Evolutionary conservation across 495 filamentous ascomycete species (phyloP).

Genomic region (Filosporella fistucella): DNA sequence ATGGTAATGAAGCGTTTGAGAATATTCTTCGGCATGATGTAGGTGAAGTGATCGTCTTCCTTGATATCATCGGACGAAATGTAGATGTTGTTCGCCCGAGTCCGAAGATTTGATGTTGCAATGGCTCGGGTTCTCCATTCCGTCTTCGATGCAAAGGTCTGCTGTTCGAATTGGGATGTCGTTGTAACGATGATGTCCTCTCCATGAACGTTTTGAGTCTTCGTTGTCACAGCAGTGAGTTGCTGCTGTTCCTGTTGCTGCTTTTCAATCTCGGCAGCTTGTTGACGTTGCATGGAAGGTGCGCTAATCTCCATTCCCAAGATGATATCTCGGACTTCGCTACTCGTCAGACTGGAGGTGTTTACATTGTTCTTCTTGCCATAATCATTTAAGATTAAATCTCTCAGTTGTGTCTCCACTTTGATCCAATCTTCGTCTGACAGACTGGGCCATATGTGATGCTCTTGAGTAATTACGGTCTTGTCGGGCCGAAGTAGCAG

Average conservation of each 20-base stretch:
- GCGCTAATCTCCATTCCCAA: conserved; percentile 99
- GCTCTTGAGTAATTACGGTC: conserved; percentile 96
- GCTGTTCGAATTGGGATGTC: conserved; percentile 93
- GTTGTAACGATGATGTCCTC: conserved; percentile 99
- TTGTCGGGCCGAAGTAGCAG: conserved; percentile 96
- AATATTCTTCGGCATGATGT: conserved; percentile 98
- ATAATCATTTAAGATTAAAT: conserved; percentile 97
- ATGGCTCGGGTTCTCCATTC: conserved; percentile 98
- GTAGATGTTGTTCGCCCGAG: conserved; percentile 96
- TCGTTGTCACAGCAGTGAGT: conserved; percentile 94
- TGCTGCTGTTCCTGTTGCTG: conserved; percentile 96
- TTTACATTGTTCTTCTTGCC: conserved; percentile 99
- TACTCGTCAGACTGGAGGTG: conserved; percentile 90
- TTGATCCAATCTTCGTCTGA: conserved; percentile 99
- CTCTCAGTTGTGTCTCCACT: conserved; percentile 92
- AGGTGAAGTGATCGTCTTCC: conserved; percentile 79
- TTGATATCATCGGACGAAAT: conserved; percentile 89
- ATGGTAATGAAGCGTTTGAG: conserved; percentile 98
- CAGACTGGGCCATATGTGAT: conserved; percentile 97
- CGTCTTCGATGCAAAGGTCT: conserved; percentile 96
- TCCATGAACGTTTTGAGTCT: conserved; percentile 95
- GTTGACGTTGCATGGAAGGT: conserved; percentile 96
- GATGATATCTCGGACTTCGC: conserved; percentile 97
- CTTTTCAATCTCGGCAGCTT: conserved; percentile 98
- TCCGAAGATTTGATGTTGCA: conserved; percentile 92